Conservation (phyloP, 805 yeast genomes). For the Clavispora carvajalis region DNA sequence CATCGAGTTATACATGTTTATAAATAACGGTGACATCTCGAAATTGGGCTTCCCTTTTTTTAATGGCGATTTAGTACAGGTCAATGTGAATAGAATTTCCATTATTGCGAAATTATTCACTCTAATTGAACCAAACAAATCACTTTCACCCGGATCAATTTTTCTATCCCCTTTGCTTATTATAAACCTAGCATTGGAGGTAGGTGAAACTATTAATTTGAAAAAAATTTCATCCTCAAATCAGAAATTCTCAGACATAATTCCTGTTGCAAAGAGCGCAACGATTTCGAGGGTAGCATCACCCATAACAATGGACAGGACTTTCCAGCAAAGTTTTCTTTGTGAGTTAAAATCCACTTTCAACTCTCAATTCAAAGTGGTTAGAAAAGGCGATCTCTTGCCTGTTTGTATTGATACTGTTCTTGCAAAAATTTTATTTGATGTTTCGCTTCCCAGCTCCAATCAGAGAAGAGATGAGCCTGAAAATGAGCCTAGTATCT, state of each 20-base stretch:
- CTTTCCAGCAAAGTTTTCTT: conserved; percentile 56
- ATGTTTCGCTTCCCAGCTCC: conserved; percentile 1
- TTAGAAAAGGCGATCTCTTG: conserved; percentile 61
- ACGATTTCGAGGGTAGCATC: conserved; percentile 65
- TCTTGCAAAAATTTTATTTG: conserved; percentile 52
- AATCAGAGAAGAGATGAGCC: conserved; percentile 20
- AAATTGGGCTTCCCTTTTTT: conserved; percentile 51
- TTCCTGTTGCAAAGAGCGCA: conserved; percentile 56
- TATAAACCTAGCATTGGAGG: conserved; percentile 42
- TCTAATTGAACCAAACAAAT: conserved; percentile 56
- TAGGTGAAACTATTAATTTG: conserved; percentile 13
- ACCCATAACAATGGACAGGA: conserved; percentile 60
- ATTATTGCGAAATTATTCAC: conserved; percentile 46
- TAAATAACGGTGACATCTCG: conserved; percentile 47
- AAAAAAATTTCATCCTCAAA: conserved; percentile 11
- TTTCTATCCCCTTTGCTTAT: conserved; percentile 62
- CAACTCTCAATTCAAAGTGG: conserved; percentile 51
- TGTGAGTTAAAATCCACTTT: conserved; percentile 59
- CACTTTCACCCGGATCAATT: conserved; percentile 32
- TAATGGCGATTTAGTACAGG: conserved; percentile 59
- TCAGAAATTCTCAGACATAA: conserved; percentile 18
- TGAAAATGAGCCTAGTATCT: conserved; percentile 20
- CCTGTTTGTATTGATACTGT: conserved; percentile 74
- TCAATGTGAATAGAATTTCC: conserved; percentile 15
- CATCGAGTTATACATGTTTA: conserved; percentile 31